phyloP scores from a whole-genome alignment of 2,329 filamentous ascomycete genomes.

The Botrytis byssoidea region DNA sequence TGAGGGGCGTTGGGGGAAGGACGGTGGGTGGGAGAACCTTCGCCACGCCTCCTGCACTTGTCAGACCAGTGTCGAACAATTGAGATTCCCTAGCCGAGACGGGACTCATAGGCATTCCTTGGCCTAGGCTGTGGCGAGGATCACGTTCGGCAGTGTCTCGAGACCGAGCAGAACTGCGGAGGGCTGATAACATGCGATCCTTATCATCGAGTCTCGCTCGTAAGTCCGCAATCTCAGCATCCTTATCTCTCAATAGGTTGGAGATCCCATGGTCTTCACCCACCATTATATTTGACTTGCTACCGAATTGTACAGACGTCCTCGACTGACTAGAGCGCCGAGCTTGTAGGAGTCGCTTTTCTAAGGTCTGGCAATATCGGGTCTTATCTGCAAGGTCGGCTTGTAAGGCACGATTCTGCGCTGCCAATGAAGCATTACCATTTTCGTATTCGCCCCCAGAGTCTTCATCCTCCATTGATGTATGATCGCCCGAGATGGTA shows the following conservation, averaged over 20 bases:
- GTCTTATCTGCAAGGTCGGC: slow-evolving; percentile 97
- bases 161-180: slow-evolving; percentile 81
- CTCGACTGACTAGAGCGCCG: slow-evolving; percentile 86
- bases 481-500: slow-evolving; percentile 26
- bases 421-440: slow-evolving; percentile 74
- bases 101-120: slow-evolving; percentile 35
- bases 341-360: slow-evolving; percentile 88
- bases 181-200: slow-evolving; percentile 84
- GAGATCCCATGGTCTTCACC: slow-evolving; percentile 76
- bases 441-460: slow-evolving; percentile 80
- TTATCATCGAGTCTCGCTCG: slow-evolving; percentile 88
- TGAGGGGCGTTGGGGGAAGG: slow-evolving; percentile 32
- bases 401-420: slow-evolving; percentile 90
- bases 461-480: slow-evolving; percentile 59
- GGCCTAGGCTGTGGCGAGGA: slow-evolving; percentile 29
- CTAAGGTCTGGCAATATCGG: slow-evolving; percentile 89
- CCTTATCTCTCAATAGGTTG: slow-evolving; percentile 77
- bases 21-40: slow-evolving; percentile 25
- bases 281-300: slow-evolving; percentile 63
- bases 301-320: slow-evolving; percentile 70
- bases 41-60: slow-evolving; percentile 20
- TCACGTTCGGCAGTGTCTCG: slow-evolving; percentile 72
- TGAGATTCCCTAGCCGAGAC: slow-evolving; percentile 36
- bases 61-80: slow-evolving; percentile 26
- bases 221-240: slow-evolving; percentile 89